phyloP scores from a whole-genome alignment of 2,329 filamentous ascomycete genomes.

The Thermochaetoides dissita region DNA sequence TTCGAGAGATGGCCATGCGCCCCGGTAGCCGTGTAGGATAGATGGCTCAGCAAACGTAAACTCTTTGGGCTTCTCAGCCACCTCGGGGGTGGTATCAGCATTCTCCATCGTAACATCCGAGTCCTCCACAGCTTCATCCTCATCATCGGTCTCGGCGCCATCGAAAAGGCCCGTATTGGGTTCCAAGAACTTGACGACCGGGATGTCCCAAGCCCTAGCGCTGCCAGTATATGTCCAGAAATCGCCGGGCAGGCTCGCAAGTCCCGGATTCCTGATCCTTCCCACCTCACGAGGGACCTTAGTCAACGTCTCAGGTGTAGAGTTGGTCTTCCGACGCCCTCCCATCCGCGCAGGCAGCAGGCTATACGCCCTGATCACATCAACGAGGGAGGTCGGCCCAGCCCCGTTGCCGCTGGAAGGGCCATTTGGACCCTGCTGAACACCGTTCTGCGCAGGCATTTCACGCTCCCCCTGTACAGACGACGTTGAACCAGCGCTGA shows the following conservation, averaged over 20 bases:
- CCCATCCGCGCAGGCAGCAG: constrained; percentile 13
- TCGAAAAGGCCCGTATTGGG: constrained; percentile 28
- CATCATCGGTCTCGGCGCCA: constrained; percentile 10
- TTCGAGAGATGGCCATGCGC: too few species aligned
- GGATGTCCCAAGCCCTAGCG: not conserved
- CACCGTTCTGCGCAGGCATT: constrained; percentile 1
- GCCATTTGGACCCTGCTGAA: not conserved
- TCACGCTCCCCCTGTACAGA: not conserved
- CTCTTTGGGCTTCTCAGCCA: constrained; percentile 1
- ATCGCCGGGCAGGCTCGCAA: constrained; percentile 15
- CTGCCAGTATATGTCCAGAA: constrained; percentile 12
- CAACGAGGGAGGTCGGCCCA: constrained; percentile 4
- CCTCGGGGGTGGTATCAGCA: too few species aligned
- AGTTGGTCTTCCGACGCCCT: constrained; percentile 5
- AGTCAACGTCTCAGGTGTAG: constrained; percentile 6
- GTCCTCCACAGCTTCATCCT: not conserved
- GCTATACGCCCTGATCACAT: constrained; percentile 16
- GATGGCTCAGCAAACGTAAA: constrained; percentile 7
- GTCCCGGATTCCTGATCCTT: constrained; percentile 14
- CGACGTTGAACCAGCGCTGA: not conserved
- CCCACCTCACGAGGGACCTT: constrained; percentile 14
- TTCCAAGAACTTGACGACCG: constrained; percentile 24
- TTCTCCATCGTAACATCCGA: too few species aligned
- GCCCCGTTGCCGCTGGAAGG: not conserved
- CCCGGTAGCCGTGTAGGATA: not conserved